Evolutionary conservation across 371 early-diverging fungal species (phyloP).

Genomic region (Gilbertella persicaria): DNA sequence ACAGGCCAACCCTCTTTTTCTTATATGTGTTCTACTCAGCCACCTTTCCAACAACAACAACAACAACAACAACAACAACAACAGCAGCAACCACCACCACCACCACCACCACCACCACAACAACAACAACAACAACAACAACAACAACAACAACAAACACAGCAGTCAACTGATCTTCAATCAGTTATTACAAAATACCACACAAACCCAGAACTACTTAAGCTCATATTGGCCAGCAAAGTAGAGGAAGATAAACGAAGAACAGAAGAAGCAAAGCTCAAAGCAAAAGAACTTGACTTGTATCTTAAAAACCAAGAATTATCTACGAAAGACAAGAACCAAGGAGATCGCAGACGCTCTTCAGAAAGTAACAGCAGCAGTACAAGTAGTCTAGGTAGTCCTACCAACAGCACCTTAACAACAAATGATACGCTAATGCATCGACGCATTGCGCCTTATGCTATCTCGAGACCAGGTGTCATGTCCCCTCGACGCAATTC

Average conservation of each 20-base stretch:
- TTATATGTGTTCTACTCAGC: not conserved
- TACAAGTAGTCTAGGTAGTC: constrained; percentile 9
- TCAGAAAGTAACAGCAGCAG: constrained; percentile 13
- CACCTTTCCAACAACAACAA: constrained; percentile 1
- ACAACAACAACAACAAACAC: not conserved
- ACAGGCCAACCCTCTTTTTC: not conserved
- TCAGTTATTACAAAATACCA: constrained; percentile 48
- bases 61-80: constrained; percentile 2
- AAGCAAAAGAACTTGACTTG: constrained; percentile 52
- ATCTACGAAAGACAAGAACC: constrained; percentile 1
- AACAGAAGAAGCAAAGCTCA: constrained; percentile 62
- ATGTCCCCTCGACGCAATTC: constrained; percentile 9
- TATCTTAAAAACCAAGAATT: constrained; percentile 18
- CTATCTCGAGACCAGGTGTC: constrained; percentile 13
- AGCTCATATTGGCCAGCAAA: constrained; percentile 56
- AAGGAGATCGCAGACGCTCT: constrained; percentile 9
- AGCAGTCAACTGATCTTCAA: constrained; percentile 19
- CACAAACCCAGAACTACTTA: constrained; percentile 55
- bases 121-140: not conserved
- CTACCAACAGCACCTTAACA: not conserved
- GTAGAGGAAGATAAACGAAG: constrained; percentile 63
- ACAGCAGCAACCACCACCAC: not conserved
- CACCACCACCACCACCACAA: not conserved
- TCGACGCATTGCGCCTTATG: constrained; percentile 18
- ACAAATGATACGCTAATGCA: constrained; percentile 11